Percentiles rank a stretch among this genome's conserved stretches.
These are phyloP conservation scores for Lepidium sativum DNA, from an alignment of 345 rosid species.

Conservation along the genomic window DNA sequence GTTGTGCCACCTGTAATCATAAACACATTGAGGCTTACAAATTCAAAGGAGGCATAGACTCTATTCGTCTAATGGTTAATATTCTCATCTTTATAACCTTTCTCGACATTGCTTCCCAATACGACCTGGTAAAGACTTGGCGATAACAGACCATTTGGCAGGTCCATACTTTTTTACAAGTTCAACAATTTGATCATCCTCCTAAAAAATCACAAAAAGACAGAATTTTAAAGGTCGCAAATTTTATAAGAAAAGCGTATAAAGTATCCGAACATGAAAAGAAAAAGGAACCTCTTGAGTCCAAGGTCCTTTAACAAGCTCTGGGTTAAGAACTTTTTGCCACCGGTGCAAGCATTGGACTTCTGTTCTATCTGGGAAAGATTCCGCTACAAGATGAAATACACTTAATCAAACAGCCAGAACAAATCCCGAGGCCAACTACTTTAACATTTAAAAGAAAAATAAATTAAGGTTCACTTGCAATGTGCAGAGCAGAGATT, in stretches of 20 bases:
- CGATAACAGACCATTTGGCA: slow-evolving; percentile 90
- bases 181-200: slow-evolving; percentile 74
- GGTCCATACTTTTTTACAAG: slow-evolving; percentile 76
- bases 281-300: slow-evolving; percentile 58
- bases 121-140: slow-evolving; percentile 85
- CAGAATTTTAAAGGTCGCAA: neutral
- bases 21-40: slow-evolving; percentile 1
- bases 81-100: slow-evolving; percentile 41
- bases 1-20: slow-evolving; percentile 80
- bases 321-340: slow-evolving; percentile 98
- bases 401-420: neutral
- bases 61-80: neutral
- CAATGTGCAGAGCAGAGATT: neutral
- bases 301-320: slow-evolving; percentile 97
- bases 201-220: slow-evolving; percentile 33
- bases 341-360: slow-evolving; percentile 96
- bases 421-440: neutral
- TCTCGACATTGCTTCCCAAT: slow-evolving; percentile 98
- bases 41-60: neutral
- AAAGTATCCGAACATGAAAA: neutral
- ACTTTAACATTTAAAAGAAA: neutral
- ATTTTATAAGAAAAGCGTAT: neutral
- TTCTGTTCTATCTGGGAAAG: slow-evolving; percentile 82
- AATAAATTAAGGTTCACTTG: neutral
- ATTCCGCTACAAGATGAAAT: slow-evolving; percentile 53